Conservation (phyloP, 495 filamentous ascomycete genomes). For the Talaromyces nanjingensis region DNA sequence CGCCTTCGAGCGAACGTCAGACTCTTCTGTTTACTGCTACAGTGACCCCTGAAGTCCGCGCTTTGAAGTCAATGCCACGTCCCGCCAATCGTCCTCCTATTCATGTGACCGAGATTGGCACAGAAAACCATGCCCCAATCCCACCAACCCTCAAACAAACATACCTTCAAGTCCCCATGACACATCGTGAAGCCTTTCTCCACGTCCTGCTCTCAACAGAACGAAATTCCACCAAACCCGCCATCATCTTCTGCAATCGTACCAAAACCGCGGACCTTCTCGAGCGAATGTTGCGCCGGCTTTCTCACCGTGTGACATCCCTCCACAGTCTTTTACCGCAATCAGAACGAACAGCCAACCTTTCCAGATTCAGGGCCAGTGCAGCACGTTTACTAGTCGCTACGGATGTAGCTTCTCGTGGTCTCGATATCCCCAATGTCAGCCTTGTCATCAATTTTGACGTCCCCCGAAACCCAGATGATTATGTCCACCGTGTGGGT, state of each 20-base stretch:
- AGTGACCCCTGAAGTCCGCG: constrained; percentile 84
- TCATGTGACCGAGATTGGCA: constrained; percentile 83
- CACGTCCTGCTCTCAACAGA: constrained; percentile 83
- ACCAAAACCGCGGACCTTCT: constrained; percentile 83
- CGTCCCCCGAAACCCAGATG: constrained; percentile 89
- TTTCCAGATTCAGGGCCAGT: constrained; percentile 85
- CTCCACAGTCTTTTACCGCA: constrained; percentile 84
- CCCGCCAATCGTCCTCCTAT: constrained; percentile 61
- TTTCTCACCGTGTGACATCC: constrained; percentile 84
- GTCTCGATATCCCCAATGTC: constrained; percentile 92
- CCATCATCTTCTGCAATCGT: constrained; percentile 93
- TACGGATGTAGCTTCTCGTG: constrained; percentile 91
- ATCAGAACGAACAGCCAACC: constrained; percentile 72
- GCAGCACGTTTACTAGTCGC: constrained; percentile 88
- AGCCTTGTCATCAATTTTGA: constrained; percentile 91
- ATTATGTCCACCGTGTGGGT: constrained; percentile 95
- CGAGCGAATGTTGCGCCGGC: constrained; percentile 73
- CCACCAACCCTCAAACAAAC: constrained; percentile 75
- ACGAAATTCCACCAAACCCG: constrained; percentile 61
- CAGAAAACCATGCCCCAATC: constrained; percentile 56
- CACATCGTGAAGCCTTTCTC: constrained; percentile 87
- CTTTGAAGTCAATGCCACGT: constrained; percentile 69
- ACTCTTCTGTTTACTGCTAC: constrained; percentile 97
- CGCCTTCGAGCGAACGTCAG: constrained; percentile 65
- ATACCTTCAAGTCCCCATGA: constrained; percentile 80